Conservation (phyloP, 768 basidiomycete genomes). For the Tylopilus intermedius region DNA sequence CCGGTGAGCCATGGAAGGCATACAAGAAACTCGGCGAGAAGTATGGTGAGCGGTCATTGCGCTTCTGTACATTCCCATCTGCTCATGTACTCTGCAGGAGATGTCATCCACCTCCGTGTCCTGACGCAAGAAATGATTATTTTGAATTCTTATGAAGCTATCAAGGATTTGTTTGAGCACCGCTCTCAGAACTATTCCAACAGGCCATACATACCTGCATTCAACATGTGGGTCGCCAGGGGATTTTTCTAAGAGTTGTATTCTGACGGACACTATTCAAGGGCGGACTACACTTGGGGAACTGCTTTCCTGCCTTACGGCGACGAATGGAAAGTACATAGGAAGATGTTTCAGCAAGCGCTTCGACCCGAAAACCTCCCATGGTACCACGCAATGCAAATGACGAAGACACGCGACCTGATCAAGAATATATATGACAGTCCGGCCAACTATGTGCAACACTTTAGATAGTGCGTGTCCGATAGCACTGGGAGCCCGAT, state of each 20-base stretch:
- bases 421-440: constrained; percentile 2
- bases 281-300: constrained; percentile 6
- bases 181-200: constrained; percentile 8
- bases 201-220: constrained; percentile 4
- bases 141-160: constrained; percentile 9
- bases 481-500: neutral
- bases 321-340: constrained; percentile 4
- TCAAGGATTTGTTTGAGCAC: constrained; percentile 3
- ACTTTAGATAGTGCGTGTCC: constrained; percentile 7
- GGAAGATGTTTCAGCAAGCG: constrained; percentile 4
- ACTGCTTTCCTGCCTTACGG: constrained; percentile 5
- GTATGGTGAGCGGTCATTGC: neutral
- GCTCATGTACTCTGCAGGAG: constrained; percentile 1
- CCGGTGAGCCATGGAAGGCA: constrained; percentile 4
- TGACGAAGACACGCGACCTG: constrained; percentile 1
- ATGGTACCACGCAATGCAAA: neutral
- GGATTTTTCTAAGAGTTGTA: neutral
- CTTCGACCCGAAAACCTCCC: constrained; percentile 1
- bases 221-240: neutral
- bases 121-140: constrained; percentile 8
- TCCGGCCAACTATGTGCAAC: constrained; percentile 2
- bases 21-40: constrained; percentile 5
- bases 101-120: constrained; percentile 5
- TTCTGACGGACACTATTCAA: neutral
- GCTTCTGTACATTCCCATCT: neutral